Base-by-base conservation (phyloP, 495 filamentous ascomycete species). In the Monascus purpureus region DNA sequence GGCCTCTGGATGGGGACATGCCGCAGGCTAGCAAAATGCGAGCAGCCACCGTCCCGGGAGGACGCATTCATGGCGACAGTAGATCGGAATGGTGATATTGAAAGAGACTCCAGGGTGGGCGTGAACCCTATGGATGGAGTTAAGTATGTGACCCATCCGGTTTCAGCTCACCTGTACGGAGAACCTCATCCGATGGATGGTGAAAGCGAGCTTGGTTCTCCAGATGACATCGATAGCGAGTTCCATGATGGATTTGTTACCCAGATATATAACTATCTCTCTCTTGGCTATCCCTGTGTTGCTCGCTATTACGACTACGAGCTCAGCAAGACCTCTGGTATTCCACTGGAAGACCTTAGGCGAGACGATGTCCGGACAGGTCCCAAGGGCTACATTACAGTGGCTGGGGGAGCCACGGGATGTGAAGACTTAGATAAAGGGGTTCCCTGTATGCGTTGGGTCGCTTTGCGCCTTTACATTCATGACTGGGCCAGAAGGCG, bases 191-290 rank as follows among this genome's bases (percentile, higher is more conserved):
- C 13, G n/a, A 13, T 4, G 7, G 29, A 53, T 49, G 38, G 59
- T 20, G 62, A 69, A 29, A 62, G 63, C 39, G 65, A 59, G 28
- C 55, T 59, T n/a, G 58, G 61, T 33, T 46, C 55, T 11, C 64
- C 67, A 38, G 65, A 73, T 25, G 46, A 61, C 19, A 65, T 80
- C 24, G 61, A 72, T 8, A 54, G 62, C 29, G 82, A 90, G 46
- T 85, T 86, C 42, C 52, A 75, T 36, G 82, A 93, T 51, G 64
- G 55, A n/a, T 88, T 93, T 55, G 72, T 94, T 25, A 92, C 84
- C 2, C 86, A 95, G 52, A 83, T 95, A 12, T 95, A 87, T 62
- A 93, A 95, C 49, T 95, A 95, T 55, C 65, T 95, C 9, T 92
- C 83, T 1, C 68, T 95, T 13, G 86, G 87, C 2, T 95, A 92